Percentiles rank a stretch among this genome's conserved stretches.
These are phyloP conservation scores for Boehmeria nivea DNA, from an alignment of 306 rosid genomes.

Conservation along the genomic window DNA sequence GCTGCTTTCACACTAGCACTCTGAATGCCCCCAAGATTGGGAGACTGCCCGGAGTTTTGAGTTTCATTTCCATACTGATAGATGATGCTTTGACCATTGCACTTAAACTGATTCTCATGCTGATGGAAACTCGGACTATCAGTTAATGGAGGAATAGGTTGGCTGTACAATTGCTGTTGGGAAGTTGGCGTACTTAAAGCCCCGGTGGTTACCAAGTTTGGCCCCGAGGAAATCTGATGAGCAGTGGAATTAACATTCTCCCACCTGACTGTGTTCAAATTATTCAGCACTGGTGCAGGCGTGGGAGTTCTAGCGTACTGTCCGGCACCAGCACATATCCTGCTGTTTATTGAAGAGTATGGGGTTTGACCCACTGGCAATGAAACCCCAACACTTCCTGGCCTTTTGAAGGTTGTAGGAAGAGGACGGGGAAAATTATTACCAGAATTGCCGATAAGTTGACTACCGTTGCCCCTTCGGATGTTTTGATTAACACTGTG, in stretches of 20 bases:
- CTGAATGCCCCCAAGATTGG: slow-evolving; percentile 22
- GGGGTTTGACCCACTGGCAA: slow-evolving; percentile 13
- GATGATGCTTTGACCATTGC: slow-evolving; percentile 9
- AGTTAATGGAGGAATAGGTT: slow-evolving; percentile 24
- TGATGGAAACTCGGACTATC: slow-evolving; percentile 19
- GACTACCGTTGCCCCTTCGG: slow-evolving; percentile 31
- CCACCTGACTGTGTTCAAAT: too few relatives aligned
- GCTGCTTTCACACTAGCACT: slow-evolving; percentile 9
- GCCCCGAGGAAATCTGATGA: slow-evolving; percentile 18
- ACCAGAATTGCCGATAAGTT: slow-evolving; percentile 21
- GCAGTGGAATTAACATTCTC: too few relatives aligned
- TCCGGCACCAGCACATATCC: slow-evolving; percentile 18
- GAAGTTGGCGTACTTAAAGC: slow-evolving; percentile 22
- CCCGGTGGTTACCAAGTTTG: slow-evolving; percentile 18
- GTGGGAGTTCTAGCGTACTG: slow-evolving; percentile 17
- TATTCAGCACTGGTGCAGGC: slow-evolving; percentile 19
- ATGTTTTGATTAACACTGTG: slow-evolving; percentile 30
- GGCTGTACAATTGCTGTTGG: slow-evolving; percentile 23
- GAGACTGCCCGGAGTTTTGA: slow-evolving; percentile 17
- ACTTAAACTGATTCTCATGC: slow-evolving; percentile 26
- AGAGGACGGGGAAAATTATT: slow-evolving; percentile 15
- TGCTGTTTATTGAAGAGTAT: slow-evolving; percentile 26
- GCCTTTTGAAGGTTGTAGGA: slow-evolving; percentile 28
- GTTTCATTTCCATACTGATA: slow-evolving; percentile 29
- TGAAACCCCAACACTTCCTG: slow-evolving; percentile 15